Conservation (phyloP, 352 stramenopile species). For the Lagenidium sp. region DNA sequence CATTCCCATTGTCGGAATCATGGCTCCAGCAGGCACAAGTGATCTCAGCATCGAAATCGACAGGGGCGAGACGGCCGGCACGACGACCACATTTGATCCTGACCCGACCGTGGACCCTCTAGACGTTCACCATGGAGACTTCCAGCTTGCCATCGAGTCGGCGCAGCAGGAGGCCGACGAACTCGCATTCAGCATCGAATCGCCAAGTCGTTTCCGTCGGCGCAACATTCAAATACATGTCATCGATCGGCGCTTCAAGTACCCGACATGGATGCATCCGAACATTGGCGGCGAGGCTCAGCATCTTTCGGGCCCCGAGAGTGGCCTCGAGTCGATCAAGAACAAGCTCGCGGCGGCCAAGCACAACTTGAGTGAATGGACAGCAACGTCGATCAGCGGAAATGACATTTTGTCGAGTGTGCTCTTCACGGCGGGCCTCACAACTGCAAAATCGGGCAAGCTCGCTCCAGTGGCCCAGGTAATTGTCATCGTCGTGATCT, state of each 20-base stretch:
- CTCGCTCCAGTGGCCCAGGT: conserved; percentile 60
- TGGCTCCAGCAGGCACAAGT: too few relatives aligned
- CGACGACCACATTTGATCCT: background rate
- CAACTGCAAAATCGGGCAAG: conserved; percentile 41
- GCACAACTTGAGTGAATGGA: conserved; percentile 47
- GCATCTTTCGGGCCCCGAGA: conserved; percentile 3
- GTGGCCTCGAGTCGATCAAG: background rate
- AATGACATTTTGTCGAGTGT: conserved; percentile 85
- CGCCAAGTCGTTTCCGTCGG: conserved; percentile 6
- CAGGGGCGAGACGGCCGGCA: conserved; percentile 15
- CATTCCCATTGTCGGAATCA: too few relatives aligned
- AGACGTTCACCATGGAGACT: background rate
- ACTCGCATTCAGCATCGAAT: conserved; percentile 14
- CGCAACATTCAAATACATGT: conserved; percentile 14
- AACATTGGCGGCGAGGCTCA: conserved; percentile 12
- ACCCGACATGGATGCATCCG: conserved; percentile 14
- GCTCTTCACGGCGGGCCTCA: conserved; percentile 47
- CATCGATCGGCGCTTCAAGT: conserved; percentile 12
- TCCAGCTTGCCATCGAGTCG: background rate
- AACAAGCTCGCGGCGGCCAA: conserved; percentile 2
- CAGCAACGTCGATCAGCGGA: conserved; percentile 76
- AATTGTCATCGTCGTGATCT: conserved; percentile 42
- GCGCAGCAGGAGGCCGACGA: conserved; percentile 13
- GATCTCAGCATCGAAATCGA: too few relatives aligned
- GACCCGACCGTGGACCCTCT: background rate